A percentile compares a stretch with the other conserved stretches of the same genome.
phyloP scores from a whole-genome alignment of 2,329 filamentous ascomycete genomes.

The Trichoderma sp. region DNA sequence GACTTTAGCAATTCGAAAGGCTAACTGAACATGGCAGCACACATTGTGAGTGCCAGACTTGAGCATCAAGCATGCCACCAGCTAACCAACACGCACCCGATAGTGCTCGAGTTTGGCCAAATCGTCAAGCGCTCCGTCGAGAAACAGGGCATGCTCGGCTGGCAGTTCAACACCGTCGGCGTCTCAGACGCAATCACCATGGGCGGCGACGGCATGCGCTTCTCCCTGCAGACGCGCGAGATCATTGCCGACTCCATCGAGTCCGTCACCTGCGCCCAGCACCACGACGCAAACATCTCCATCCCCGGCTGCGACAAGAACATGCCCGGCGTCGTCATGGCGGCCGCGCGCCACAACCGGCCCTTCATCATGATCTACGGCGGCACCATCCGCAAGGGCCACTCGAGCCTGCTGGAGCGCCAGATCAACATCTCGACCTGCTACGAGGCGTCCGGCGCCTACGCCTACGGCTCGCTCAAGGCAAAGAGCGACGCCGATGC shows the following conservation, averaged over 20 bases:
- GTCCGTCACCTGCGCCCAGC: slow-evolving; percentile 87
- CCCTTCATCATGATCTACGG: slow-evolving; percentile 96
- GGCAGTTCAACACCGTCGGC: slow-evolving; percentile 92
- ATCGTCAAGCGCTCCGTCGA: slow-evolving; percentile 81
- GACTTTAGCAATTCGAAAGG: neutral
- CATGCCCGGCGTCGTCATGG: slow-evolving; percentile 93
- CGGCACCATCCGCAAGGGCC: slow-evolving; percentile 86
- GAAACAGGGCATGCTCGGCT: slow-evolving; percentile 84
- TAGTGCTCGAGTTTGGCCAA: slow-evolving; percentile 83
- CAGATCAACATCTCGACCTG: slow-evolving; percentile 86
- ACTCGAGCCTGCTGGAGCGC: slow-evolving; percentile 72
- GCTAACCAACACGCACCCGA: slow-evolving; percentile 22
- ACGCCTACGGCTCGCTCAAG: slow-evolving; percentile 74
- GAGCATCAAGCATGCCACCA: neutral
- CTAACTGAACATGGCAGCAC: slow-evolving; percentile 36
- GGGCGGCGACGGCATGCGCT: slow-evolving; percentile 94
- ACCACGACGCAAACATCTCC: slow-evolving; percentile 89
- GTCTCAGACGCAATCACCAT: slow-evolving; percentile 92
- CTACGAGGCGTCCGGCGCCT: slow-evolving; percentile 84
- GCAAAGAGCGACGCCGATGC: slow-evolving; percentile 64
- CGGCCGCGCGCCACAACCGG: slow-evolving; percentile 85
- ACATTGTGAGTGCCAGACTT: slow-evolving; percentile 42
- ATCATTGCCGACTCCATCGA: slow-evolving; percentile 95
- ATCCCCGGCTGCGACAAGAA: slow-evolving; percentile 98
- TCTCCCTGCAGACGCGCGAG: slow-evolving; percentile 85